Percentiles rank a stretch among this genome's conserved stretches.
Conservation (phyloP, 768 basidiomycete species). For the Amanita muscaria region DNA sequence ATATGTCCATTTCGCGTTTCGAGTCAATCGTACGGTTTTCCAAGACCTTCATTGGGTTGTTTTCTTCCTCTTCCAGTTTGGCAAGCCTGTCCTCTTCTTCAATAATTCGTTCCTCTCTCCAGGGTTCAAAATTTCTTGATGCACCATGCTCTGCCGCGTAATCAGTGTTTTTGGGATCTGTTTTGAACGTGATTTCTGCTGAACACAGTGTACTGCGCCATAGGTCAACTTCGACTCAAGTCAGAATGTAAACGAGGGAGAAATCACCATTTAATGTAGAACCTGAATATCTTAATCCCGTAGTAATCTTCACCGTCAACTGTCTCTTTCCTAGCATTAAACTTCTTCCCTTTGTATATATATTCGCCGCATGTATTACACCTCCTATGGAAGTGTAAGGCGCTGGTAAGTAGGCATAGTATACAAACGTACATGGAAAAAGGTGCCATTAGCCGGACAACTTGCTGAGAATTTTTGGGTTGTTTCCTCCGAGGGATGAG, state of each 20-base stretch:
- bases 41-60: constrained; percentile 94
- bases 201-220: constrained; percentile 87
- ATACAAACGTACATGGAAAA: constrained; percentile 77
- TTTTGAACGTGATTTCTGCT: constrained; percentile 99
- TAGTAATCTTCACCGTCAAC: constrained; percentile 96
- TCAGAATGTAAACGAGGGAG: too few relatives aligned
- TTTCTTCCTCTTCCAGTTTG: constrained; percentile 84
- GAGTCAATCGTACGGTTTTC: constrained; percentile 90
- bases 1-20: constrained; percentile 96
- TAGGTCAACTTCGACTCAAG: too few relatives aligned
- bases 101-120: constrained; percentile 73
- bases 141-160: constrained; percentile 94
- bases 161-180: constrained; percentile 96
- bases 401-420: neutral
- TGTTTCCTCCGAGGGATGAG: constrained; percentile 88
- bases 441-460: constrained; percentile 98
- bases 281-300: constrained; percentile 94
- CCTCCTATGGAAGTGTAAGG: constrained; percentile 42
- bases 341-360: constrained; percentile 99
- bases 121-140: constrained; percentile 95
- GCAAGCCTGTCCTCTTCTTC: constrained; percentile 82
- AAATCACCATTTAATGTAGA: constrained; percentile 88
- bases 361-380: constrained; percentile 97
- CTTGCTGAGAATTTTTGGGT: constrained; percentile 92
- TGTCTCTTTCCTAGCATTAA: constrained; percentile 98